Base-by-base conservation (phyloP, 805 yeast genomes). In the Metschnikowia dekortorum region DNA sequence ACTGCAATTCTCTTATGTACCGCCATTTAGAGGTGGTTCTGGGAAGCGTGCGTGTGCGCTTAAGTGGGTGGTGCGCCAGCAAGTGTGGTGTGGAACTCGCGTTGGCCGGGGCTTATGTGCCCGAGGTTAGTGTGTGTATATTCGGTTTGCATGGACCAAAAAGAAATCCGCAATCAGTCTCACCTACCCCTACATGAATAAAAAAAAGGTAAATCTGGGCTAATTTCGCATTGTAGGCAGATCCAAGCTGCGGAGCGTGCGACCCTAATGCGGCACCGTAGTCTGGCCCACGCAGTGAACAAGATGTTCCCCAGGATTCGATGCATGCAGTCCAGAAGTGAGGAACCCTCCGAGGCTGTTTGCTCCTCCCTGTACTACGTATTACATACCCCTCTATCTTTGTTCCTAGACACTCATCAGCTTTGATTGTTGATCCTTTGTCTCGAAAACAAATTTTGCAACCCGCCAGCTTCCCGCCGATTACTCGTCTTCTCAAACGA, bases 1-100 rank as follows among this genome's bases (percentile, higher is more conserved):
- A 88, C 78, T 0, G 89, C 89, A 3, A 87, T 71, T 38, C 59
- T 53, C 31, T 51, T 56, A 22, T 18, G 34, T 13, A 47, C 22
- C 32, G 51, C 14, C 46, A 44, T 44, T 8, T 16, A 11, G 33
- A 22, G 30, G 38, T 37, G 45, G 8, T 14, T 22, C 9, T 14
- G 9, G 22, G 38, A 14, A 33, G 36, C 16, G 35, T 32, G 45
- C 37, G 38, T 33, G 38, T 32, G 38, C 38, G 38, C 18, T 34
- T 11, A 28, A 13, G 31, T 13, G 31, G 9, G 31, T 28, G 9
- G 31, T 28, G 41, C 31, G 41, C 41, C 39, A 37, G 30, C 39
- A 37, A 13, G 30, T 22, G 39, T 37, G n/a, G 14, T 16, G 39
- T 37, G 39, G 39, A 37, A 11, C 39, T 39, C 31, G 16, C 31